Evolutionary conservation across 1,139 yeast genomes (phyloP).

Genomic region (Nakaseomyces glabratus): DNA sequence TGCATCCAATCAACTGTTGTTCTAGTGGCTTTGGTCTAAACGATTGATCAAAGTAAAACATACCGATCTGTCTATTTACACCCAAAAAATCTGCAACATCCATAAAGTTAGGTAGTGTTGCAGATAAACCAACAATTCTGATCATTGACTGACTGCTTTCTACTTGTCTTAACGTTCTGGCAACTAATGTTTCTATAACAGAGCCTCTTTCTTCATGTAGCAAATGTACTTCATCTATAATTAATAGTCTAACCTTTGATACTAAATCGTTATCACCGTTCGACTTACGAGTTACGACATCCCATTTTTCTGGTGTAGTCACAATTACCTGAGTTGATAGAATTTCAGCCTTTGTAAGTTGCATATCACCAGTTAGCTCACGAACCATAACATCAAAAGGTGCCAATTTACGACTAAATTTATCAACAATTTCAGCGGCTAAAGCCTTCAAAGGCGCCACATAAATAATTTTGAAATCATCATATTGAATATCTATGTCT

Average conservation of each 20-base stretch:
- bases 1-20: conserved; percentile 79
- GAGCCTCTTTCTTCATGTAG: conserved; percentile 98
- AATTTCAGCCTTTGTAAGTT: conserved; percentile 75
- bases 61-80: conserved; percentile 79
- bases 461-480: conserved; percentile 82
- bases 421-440: conserved; percentile 95
- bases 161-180: conserved; percentile 89
- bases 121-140: conserved; percentile 92
- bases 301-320: conserved; percentile 99
- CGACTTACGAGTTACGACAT: conserved; percentile 86
- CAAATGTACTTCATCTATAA: conserved; percentile 94
- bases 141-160: conserved; percentile 92
- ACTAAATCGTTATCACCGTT: conserved; percentile 78
- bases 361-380: conserved; percentile 97
- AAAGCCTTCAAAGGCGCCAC: conserved; percentile 95
- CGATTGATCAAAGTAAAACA: conserved; percentile 89
- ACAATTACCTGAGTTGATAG: conserved; percentile 82
- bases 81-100: conserved; percentile 96
- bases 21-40: conserved; percentile 91
- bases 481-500: conserved; percentile 58
- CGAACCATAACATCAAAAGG: conserved; percentile 83
- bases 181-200: conserved; percentile 90
- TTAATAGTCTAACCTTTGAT: conserved; percentile 70
- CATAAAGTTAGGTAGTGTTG: conserved; percentile 85
- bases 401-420: conserved; percentile 64